These are phyloP conservation scores for Boletus speciosus DNA, from an alignment of 768 basidiomycete genomes.

Conservation along the genomic window DNA sequence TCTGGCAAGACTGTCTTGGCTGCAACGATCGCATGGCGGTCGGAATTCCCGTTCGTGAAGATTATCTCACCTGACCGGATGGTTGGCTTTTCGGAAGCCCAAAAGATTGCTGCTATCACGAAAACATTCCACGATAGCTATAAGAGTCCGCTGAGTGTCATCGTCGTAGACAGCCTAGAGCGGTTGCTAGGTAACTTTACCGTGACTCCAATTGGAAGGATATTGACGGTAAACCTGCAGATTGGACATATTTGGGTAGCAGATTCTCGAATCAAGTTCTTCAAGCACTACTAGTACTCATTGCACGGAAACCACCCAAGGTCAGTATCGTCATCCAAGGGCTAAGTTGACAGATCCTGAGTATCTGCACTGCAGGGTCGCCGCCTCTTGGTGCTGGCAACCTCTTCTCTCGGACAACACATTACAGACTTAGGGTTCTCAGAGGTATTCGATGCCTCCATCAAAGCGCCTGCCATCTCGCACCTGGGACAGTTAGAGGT, in stretches of 20 bases:
- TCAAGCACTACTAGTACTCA: slow-evolving; percentile 84
- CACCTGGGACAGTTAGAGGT: slow-evolving; percentile 66
- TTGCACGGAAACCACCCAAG: slow-evolving; percentile 89
- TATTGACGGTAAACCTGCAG: slow-evolving; percentile 38
- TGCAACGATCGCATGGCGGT: slow-evolving; percentile 88
- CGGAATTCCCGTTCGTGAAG: slow-evolving; percentile 98
- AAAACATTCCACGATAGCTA: slow-evolving; percentile 95
- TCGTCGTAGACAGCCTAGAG: slow-evolving; percentile 94
- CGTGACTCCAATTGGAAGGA: not conserved
- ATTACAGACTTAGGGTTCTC: slow-evolving; percentile 83
- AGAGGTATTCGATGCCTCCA: slow-evolving; percentile 86
- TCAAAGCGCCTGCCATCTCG: slow-evolving; percentile 80
- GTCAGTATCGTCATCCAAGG: slow-evolving; percentile 37
- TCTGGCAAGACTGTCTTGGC: slow-evolving; percentile 95
- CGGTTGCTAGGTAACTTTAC: slow-evolving; percentile 72
- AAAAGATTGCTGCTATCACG: slow-evolving; percentile 87
- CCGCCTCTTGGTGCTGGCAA: slow-evolving; percentile 87
- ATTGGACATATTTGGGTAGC: slow-evolving; percentile 97
- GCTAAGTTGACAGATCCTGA: slow-evolving; percentile 5
- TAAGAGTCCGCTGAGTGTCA: slow-evolving; percentile 94
- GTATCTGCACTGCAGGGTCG: slow-evolving; percentile 58
- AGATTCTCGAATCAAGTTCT: slow-evolving; percentile 93
- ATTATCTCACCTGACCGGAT: slow-evolving; percentile 93
- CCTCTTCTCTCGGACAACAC: slow-evolving; percentile 83
- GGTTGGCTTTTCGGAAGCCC: slow-evolving; percentile 92